These are phyloP conservation scores for Calocybe gangraenosa DNA, from an alignment of 768 basidiomycete species.

Conservation along the genomic window DNA sequence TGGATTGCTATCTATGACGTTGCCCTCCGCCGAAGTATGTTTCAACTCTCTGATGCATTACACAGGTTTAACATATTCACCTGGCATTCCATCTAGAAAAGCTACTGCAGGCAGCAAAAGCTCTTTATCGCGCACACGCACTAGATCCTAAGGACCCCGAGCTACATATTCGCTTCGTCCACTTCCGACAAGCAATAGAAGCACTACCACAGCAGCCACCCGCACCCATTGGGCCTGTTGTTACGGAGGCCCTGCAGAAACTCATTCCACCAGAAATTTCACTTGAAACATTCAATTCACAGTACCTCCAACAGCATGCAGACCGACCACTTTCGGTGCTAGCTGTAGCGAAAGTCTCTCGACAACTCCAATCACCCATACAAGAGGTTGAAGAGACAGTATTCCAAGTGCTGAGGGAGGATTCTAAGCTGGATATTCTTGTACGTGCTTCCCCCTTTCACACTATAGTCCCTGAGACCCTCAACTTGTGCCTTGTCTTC, in stretches of 20 bases:
- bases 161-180: constrained; percentile 66
- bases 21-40: constrained; percentile 73
- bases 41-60: not conserved
- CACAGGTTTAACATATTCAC: not conserved
- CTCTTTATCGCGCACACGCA: constrained; percentile 52
- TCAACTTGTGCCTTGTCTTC: not conserved
- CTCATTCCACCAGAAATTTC: constrained; percentile 57
- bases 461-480: not conserved
- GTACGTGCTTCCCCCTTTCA: constrained; percentile 25
- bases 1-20: constrained; percentile 82
- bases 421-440: constrained; percentile 40
- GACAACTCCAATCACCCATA: constrained; percentile 38
- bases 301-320: constrained; percentile 67
- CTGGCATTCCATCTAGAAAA: constrained; percentile 50
- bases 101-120: constrained; percentile 71
- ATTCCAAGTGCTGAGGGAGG: constrained; percentile 44
- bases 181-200: constrained; percentile 45
- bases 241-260: constrained; percentile 41
- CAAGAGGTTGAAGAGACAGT: constrained; percentile 60
- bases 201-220: constrained; percentile 38
- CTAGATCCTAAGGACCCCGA: constrained; percentile 57
- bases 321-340: constrained; percentile 50
- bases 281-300: constrained; percentile 65
- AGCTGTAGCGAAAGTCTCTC: constrained; percentile 57
- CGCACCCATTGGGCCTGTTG: constrained; percentile 43